Percentiles rank a stretch among this genome's conserved stretches.
Evolutionary conservation across 148 eudicot genomes (phyloP).

Genomic region (Rhododendron henanense): DNA sequence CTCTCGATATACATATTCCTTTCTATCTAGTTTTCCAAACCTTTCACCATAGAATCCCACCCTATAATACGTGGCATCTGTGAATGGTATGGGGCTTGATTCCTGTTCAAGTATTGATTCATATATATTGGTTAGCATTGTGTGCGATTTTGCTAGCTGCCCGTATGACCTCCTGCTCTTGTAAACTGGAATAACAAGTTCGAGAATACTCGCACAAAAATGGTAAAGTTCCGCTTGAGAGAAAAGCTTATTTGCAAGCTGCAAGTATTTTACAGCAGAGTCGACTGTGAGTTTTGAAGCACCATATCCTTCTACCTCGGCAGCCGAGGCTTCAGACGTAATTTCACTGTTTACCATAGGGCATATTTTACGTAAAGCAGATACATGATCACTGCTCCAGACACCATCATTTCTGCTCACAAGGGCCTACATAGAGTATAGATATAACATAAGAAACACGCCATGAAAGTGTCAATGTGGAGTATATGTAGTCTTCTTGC

Average conservation of each 20-base stretch:
- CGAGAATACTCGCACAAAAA: slow-evolving; percentile 94
- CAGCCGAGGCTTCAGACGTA: slow-evolving; percentile 87
- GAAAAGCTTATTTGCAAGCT: slow-evolving; percentile 97
- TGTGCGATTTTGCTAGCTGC: slow-evolving; percentile 95
- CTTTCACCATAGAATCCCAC: slow-evolving; percentile 98
- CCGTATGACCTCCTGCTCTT: slow-evolving; percentile 96
- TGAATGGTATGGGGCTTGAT: slow-evolving; percentile 96
- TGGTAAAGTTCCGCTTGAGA: slow-evolving; percentile 95
- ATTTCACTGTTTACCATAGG: slow-evolving; percentile 93
- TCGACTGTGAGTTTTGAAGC: slow-evolving; percentile 98
- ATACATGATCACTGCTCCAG: slow-evolving; percentile 88
- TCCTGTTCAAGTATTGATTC: slow-evolving; percentile 99
- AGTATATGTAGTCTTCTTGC: background rate
- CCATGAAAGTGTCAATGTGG: slow-evolving; percentile 6
- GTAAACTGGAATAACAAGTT: slow-evolving; percentile 94
- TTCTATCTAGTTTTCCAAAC: slow-evolving; percentile 82
- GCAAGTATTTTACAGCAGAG: slow-evolving; percentile 95
- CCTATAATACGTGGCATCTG: slow-evolving; percentile 96
- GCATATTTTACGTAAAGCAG: slow-evolving; percentile 85
- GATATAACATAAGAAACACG: background rate
- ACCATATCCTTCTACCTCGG: slow-evolving; percentile 99
- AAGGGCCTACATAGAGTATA: slow-evolving; percentile 61
- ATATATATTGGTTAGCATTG: slow-evolving; percentile 89
- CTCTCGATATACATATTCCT: slow-evolving; percentile 91
- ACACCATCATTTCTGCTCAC: slow-evolving; percentile 96